Conservation (phyloP, 83 land plant species). For the Thuja plicata region DNA sequence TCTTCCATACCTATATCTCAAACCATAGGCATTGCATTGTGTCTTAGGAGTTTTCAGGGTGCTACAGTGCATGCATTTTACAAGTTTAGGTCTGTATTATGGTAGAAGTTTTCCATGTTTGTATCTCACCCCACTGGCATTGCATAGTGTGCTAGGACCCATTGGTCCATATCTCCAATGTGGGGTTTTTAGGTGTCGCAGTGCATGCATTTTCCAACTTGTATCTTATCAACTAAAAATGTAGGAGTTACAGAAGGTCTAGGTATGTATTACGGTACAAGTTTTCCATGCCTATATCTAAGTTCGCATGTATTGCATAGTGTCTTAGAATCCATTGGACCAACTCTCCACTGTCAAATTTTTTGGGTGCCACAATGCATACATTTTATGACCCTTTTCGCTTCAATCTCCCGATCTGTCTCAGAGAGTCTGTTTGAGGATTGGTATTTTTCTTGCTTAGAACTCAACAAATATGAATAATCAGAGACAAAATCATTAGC, state of each 20-base stretch:
- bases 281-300: slow-evolving; percentile 47
- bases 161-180: no score
- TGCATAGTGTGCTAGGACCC: no score
- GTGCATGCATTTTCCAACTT: no score
- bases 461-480: not conserved
- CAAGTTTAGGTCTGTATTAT: no score
- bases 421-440: not conserved
- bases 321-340: slow-evolving; percentile 16
- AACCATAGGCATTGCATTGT: no score
- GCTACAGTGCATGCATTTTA: no score
- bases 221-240: slow-evolving; percentile 32
- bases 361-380: not conserved
- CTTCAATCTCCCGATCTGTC: not conserved
- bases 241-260: slow-evolving; percentile 18
- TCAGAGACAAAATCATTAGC: not conserved
- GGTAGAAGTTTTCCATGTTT: no score
- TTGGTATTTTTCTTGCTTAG: not conserved
- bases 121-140: no score
- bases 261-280: slow-evolving; percentile 47
- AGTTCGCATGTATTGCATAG: slow-evolving; percentile 1
- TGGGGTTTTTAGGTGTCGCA: no score
- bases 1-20: slow-evolving; percentile 26
- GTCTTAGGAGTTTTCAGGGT: no score
- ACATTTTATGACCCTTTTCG: slow-evolving; percentile 4
- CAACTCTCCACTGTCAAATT: slow-evolving; percentile 41